Percentiles rank a stretch among this genome's conserved stretches.
phyloP scores from a whole-genome alignment of 805 yeast species.

The Metschnikowia lochheadii region DNA sequence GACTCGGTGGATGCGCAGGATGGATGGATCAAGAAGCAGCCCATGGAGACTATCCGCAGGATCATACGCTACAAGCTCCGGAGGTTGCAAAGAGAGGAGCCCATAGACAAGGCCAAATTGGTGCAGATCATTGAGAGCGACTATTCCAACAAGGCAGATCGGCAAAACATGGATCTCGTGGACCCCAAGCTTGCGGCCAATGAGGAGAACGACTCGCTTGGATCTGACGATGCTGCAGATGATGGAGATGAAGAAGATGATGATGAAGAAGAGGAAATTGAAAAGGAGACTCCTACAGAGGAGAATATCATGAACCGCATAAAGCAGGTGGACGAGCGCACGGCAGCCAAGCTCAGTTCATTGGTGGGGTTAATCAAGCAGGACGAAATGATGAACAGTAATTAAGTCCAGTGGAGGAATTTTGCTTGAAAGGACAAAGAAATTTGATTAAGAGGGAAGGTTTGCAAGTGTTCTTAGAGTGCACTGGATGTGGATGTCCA shows the following conservation, averaged over 20 bases:
- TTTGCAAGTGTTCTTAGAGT: no score
- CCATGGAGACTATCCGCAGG: slow-evolving; percentile 60
- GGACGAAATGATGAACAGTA: slow-evolving; percentile 9
- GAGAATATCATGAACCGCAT: slow-evolving; percentile 32
- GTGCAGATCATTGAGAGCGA: slow-evolving; percentile 42
- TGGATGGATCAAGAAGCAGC: slow-evolving; percentile 75
- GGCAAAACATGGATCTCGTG: neutral
- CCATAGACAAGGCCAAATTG: slow-evolving; percentile 40
- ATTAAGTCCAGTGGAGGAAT: no score
- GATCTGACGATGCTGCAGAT: slow-evolving; percentile 20
- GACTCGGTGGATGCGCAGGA: slow-evolving; percentile 47
- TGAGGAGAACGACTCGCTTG: slow-evolving; percentile 9
- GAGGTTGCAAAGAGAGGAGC: slow-evolving; percentile 50
- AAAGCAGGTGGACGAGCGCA: slow-evolving; percentile 32
- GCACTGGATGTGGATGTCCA: no score
- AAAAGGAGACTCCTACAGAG: slow-evolving; percentile 8
- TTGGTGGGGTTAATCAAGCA: slow-evolving; percentile 40
- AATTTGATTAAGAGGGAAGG: no score
- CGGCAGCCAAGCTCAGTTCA: slow-evolving; percentile 26
- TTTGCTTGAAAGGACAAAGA: no score
- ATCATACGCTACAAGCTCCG: slow-evolving; percentile 70
- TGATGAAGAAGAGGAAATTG: slow-evolving; percentile 21
- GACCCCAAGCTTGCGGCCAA: slow-evolving; percentile 14
- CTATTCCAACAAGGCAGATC: slow-evolving; percentile 23
- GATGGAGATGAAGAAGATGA: slow-evolving; percentile 18